Evolutionary conservation across 176 grass and related monocot genomes (phyloP).

Genomic region (Oropetium thomaeum): DNA sequence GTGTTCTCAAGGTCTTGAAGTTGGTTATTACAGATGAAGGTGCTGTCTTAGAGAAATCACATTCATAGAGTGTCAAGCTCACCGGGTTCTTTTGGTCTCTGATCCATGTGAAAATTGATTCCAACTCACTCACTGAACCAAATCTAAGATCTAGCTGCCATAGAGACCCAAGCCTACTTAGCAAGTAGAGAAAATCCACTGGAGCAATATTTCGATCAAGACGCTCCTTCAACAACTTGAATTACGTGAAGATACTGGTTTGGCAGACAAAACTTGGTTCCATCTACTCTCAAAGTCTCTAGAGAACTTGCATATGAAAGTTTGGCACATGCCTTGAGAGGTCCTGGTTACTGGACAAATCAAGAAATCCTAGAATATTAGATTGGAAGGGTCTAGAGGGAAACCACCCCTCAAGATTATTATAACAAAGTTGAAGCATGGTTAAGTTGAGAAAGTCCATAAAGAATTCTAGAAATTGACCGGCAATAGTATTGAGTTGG

Average conservation of each 20-base stretch:
- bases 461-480: slow-evolving; percentile 14
- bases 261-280: background rate
- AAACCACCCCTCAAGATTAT: background rate
- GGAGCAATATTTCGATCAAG: background rate
- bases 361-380: slow-evolving; percentile 3
- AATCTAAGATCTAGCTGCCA: background rate
- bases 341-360: slow-evolving; percentile 1
- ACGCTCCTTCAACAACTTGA: background rate
- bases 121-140: background rate
- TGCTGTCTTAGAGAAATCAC: background rate
- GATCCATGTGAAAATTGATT: background rate
- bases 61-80: background rate
- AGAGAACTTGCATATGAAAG: background rate
- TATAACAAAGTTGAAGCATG: slow-evolving; percentile 6
- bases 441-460: slow-evolving; percentile 5
- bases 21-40: background rate
- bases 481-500: background rate
- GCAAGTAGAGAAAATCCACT: background rate
- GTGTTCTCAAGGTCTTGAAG: background rate
- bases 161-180: background rate
- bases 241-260: background rate
- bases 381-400: background rate
- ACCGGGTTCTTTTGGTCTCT: background rate
- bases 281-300: slow-evolving; percentile 9
- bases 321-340: slow-evolving; percentile 11